A percentile compares a stretch with the other conserved stretches of the same genome.
Evolutionary conservation across 805 yeast species (phyloP).

Genomic region (Kazachstania taianensis): DNA sequence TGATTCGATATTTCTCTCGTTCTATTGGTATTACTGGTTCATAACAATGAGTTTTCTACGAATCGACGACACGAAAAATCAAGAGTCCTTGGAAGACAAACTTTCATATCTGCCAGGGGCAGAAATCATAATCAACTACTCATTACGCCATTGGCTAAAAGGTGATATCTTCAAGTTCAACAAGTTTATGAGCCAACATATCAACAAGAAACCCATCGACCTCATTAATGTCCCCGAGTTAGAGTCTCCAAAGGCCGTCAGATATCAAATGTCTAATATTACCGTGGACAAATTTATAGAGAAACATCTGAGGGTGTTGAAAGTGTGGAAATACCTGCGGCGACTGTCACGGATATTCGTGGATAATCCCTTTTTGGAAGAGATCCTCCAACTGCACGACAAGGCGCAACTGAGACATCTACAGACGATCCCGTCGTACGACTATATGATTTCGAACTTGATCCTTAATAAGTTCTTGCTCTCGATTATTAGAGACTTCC

Average conservation of each 20-base stretch:
- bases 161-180: conserved; percentile 13
- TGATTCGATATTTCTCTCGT: conserved; percentile 20
- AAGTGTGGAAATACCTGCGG: conserved; percentile 18
- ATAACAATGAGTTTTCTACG: conserved; percentile 9
- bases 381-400: too few relatives aligned
- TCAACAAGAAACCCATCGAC: too few relatives aligned
- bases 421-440: conserved; percentile 21
- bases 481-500: conserved; percentile 15
- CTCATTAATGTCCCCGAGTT: too few relatives aligned
- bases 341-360: background rate
- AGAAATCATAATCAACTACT: conserved; percentile 12
- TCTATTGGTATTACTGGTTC: conserved; percentile 28
- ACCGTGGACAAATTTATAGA: conserved; percentile 11
- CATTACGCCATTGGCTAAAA: conserved; percentile 11
- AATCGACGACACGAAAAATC: background rate
- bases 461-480: conserved; percentile 22
- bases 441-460: conserved; percentile 18
- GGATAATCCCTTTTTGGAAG: too few relatives aligned
- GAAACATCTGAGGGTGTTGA: conserved; percentile 16
- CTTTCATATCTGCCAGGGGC: conserved; percentile 12
- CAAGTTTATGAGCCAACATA: conserved; percentile 7
- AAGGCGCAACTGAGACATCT: conserved; percentile 12
- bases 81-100: background rate
- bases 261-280: conserved; percentile 1
- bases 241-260: too few relatives aligned